Percentiles rank a stretch among this genome's conserved stretches.
Conservation (phyloP, 2,329 filamentous ascomycete genomes). For the Teratosphaeria viscida region DNA sequence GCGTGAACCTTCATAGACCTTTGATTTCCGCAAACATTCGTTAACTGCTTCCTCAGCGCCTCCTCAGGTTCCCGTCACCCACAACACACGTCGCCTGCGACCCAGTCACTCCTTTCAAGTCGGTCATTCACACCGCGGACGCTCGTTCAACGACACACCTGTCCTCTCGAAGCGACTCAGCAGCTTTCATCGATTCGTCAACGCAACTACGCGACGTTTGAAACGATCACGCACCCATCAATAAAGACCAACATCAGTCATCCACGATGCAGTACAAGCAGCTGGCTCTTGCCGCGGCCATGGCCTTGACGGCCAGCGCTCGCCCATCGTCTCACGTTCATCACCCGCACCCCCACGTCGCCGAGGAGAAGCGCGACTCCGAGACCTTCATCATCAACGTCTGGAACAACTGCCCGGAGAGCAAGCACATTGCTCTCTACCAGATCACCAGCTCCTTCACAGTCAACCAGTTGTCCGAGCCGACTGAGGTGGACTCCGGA, state of each 20-base stretch:
- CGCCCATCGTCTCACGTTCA: neutral
- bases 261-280: neutral
- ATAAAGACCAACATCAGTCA: neutral
- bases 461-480: slow-evolving; percentile 13
- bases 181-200: neutral
- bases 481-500: slow-evolving; percentile 11
- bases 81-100: neutral
- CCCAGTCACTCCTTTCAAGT: neutral
- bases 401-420: slow-evolving; percentile 17
- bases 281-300: neutral
- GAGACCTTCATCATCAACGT: slow-evolving; percentile 19
- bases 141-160: neutral
- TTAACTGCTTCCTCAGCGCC: neutral
- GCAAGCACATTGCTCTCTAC: slow-evolving; percentile 20
- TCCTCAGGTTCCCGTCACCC: neutral
- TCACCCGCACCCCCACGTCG: neutral
- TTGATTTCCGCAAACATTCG: neutral
- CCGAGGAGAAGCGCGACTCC: slow-evolving; percentile 4
- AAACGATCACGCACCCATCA: neutral
- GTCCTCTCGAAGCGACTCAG: neutral
- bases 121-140: neutral
- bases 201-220: neutral
- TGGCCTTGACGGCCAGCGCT: slow-evolving; percentile 1
- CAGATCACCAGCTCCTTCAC: slow-evolving; percentile 14
- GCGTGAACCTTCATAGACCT: neutral